phyloP scores from a whole-genome alignment of 345 rosid species.

The Geranium brycei region DNA sequence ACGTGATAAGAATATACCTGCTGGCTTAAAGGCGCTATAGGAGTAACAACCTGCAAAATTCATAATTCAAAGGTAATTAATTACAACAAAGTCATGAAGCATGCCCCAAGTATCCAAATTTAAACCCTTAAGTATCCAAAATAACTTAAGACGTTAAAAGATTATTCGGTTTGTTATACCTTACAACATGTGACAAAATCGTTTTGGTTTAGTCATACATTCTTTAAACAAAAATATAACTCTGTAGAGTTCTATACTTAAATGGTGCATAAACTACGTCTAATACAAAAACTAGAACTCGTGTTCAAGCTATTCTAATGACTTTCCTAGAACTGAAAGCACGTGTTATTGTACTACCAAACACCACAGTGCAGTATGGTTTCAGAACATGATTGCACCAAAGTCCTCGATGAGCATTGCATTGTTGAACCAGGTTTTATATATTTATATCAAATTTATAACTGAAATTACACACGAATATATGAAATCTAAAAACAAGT shows the following conservation, averaged over 20 bases:
- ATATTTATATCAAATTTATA: neutral
- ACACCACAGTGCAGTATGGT: neutral
- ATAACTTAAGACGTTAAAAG: no score
- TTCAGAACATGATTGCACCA: neutral
- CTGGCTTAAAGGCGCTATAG: constrained; percentile 93
- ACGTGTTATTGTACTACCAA: neutral
- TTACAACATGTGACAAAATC: no score
- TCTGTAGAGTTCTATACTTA: neutral
- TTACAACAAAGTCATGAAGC: constrained; percentile 1
- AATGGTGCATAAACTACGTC: neutral
- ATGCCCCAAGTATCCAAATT: neutral
- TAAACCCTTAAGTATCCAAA: neutral
- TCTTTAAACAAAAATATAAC: no score
- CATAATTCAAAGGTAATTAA: neutral
- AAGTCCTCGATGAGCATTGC: neutral
- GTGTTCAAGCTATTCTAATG: neutral
- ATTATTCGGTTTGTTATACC: no score
- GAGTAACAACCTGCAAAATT: constrained; percentile 76
- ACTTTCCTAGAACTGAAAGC: neutral
- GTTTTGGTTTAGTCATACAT: no score
- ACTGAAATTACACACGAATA: neutral
- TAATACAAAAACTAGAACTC: neutral
- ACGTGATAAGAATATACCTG: constrained; percentile 39
- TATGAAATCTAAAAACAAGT: neutral
- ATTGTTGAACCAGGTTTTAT: neutral